Evolutionary conservation across 2,329 filamentous ascomycete species (phyloP), one percentile per base, ranked within the genome.

Genomic region (Akanthomyces muscarius): DNA sequence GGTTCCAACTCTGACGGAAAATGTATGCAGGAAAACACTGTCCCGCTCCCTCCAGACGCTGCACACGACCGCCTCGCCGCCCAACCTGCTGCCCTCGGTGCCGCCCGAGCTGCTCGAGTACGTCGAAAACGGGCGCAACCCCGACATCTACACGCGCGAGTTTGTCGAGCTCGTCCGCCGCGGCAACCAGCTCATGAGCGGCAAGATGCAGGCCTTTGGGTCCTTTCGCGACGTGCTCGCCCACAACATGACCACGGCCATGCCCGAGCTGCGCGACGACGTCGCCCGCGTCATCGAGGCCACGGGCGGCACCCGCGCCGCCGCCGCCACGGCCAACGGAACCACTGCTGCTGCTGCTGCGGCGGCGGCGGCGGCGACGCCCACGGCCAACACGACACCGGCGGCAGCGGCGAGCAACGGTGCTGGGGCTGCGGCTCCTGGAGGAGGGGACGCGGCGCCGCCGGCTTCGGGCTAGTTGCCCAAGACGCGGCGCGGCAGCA

Each of bases 141-240:
- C 87, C 2, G 87, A 90, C 75, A 89, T 90, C 68, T 90, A 90
- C 79, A 90, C 87, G 61, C 81, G 87, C 70, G 87, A 90, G 77
- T 89, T 90, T 69, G 86, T 89, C 70, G 87, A 90, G 82, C 79
- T 87, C 59, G 86, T 87, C 28, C 78, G 86, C 61, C 79, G 86
- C 53, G 80, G 83, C 47, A 90, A 90, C 76, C 87, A 89, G 79
- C 77, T 87, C 65, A 81, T 88, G 77, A 80, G 83, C 68, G 87
- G 87, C 62, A 89, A 89, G 78, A 78, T 81, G 74, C 73, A 76
- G 69, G 87, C 86, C 42, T 90, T 89, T 71, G 78, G 72, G 13
- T 69, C 74, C 36, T 89, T 90, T 71, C 77, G 86, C 60, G 86
- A 89, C 74, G 78, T 86, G 28, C 77, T 90, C 2, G 87, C 86